Percentiles rank a stretch among this genome's conserved stretches.
phyloP scores from a whole-genome alignment of 202 grass and related monocot genomes.

The Hordeum pubiflorum region DNA sequence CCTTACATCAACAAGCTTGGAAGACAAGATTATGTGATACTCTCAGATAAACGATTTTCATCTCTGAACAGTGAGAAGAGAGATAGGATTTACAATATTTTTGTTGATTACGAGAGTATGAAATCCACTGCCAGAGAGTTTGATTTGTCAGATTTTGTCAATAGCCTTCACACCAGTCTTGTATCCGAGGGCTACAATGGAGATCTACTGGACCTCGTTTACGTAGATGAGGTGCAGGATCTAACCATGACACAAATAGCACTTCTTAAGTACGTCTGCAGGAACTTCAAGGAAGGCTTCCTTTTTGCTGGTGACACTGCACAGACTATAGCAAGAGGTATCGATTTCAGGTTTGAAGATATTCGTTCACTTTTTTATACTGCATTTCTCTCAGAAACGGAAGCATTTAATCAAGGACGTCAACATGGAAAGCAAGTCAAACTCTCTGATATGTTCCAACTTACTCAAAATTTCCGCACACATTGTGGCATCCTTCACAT shows the following conservation, averaged over 20 bases:
- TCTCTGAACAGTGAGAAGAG: conserved; percentile 40
- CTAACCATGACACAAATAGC: conserved; percentile 72
- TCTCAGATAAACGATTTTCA: conserved; percentile 67
- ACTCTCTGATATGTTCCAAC: conserved; percentile 61
- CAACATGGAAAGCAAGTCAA: conserved; percentile 32
- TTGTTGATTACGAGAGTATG: conserved; percentile 64
- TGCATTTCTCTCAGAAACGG: conserved; percentile 41
- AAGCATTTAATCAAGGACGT: conserved; percentile 4
- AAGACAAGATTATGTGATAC: conserved; percentile 49
- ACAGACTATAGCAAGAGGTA: conserved; percentile 78
- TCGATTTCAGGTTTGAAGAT: conserved; percentile 92
- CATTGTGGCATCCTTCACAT: conserved; percentile 72
- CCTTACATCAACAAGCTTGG: conserved; percentile 20
- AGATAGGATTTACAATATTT: conserved; percentile 69
- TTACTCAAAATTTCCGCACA: conserved; percentile 80
- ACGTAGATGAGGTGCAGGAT: conserved; percentile 95
- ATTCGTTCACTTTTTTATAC: conserved; percentile 74
- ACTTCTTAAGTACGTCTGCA: conserved; percentile 69
- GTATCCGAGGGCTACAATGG: conserved; percentile 35
- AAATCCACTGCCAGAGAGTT: conserved; percentile 54
- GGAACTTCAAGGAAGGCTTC: conserved; percentile 73
- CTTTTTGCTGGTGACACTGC: conserved; percentile 89
- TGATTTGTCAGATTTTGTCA: conserved; percentile 87
- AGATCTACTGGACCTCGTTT: conserved; percentile 57
- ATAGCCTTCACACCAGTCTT: conserved; percentile 41